Conservation (phyloP, 805 yeast genomes). For the Zygoascus flipseniorum region DNA sequence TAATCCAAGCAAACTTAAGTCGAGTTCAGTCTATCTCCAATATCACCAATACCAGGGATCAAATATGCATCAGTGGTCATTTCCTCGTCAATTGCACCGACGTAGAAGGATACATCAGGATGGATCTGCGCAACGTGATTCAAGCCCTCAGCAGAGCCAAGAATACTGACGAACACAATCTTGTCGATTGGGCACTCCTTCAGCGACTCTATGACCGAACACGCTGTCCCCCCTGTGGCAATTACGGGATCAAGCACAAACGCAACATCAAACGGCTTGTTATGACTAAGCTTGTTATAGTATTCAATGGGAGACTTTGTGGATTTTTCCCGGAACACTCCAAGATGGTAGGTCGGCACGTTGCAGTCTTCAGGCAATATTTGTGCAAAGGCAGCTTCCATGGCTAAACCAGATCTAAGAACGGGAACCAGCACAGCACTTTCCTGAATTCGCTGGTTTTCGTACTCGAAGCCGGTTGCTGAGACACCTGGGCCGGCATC, state of each 20-base stretch:
- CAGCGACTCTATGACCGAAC: constrained; percentile 25
- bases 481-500: constrained; percentile 5
- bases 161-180: constrained; percentile 21
- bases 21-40: constrained; percentile 24
- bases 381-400: constrained; percentile 21
- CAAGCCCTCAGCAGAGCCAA: constrained; percentile 23
- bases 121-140: constrained; percentile 12
- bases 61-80: constrained; percentile 23
- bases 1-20: not conserved
- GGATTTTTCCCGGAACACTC: constrained; percentile 26
- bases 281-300: constrained; percentile 27
- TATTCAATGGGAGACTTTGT: constrained; percentile 27
- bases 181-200: constrained; percentile 27
- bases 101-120: constrained; percentile 21
- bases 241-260: constrained; percentile 27
- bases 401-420: constrained; percentile 27
- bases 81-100: constrained; percentile 22
- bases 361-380: constrained; percentile 22
- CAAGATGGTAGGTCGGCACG: constrained; percentile 27
- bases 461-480: constrained; percentile 9
- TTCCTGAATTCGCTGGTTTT: constrained; percentile 12
- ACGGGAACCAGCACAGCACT: constrained; percentile 24
- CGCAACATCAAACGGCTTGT: constrained; percentile 17
- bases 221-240: constrained; percentile 31
- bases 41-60: constrained; percentile 27